phyloP scores from a whole-genome alignment of 2,329 filamentous ascomycete genomes.

The Paraconiothyrium sp. region DNA sequence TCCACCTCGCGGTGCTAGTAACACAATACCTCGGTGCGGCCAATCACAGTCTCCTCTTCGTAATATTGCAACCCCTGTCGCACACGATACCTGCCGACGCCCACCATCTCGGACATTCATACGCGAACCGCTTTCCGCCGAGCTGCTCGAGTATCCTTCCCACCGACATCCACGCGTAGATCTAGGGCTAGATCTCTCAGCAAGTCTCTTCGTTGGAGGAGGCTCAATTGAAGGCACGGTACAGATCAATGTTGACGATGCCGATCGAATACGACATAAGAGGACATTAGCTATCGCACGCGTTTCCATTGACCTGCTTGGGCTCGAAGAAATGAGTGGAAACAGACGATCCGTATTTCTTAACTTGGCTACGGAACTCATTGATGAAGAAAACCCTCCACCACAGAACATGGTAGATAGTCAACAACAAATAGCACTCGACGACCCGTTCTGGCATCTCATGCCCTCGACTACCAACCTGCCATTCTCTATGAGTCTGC shows the following conservation, averaged over 20 bases:
- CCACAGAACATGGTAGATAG: constrained; percentile 61
- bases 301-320: constrained; percentile 62
- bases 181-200: constrained; percentile 60
- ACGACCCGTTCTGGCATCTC: constrained; percentile 60
- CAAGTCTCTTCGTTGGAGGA: constrained; percentile 64
- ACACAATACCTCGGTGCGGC: constrained; percentile 56
- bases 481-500: constrained; percentile 63
- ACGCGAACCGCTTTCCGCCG: constrained; percentile 56
- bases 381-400: constrained; percentile 61
- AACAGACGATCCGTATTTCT: constrained; percentile 60
- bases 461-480: constrained; percentile 58
- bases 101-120: constrained; percentile 61
- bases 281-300: constrained; percentile 58
- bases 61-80: constrained; percentile 52
- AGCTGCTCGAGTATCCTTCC: constrained; percentile 60
- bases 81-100: constrained; percentile 54
- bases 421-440: constrained; percentile 47
- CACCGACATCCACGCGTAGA: constrained; percentile 60
- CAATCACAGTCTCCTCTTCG: constrained; percentile 61
- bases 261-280: constrained; percentile 55
- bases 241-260: constrained; percentile 59
- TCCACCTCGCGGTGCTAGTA: constrained; percentile 36
- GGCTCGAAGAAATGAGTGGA: constrained; percentile 61
- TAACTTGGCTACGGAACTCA: constrained; percentile 61
- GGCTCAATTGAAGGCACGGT: constrained; percentile 63